Percentiles rank a stretch among this genome's conserved stretches.
phyloP scores from a whole-genome alignment of 345 rosid species.

The Tarenaya hassleriana region DNA sequence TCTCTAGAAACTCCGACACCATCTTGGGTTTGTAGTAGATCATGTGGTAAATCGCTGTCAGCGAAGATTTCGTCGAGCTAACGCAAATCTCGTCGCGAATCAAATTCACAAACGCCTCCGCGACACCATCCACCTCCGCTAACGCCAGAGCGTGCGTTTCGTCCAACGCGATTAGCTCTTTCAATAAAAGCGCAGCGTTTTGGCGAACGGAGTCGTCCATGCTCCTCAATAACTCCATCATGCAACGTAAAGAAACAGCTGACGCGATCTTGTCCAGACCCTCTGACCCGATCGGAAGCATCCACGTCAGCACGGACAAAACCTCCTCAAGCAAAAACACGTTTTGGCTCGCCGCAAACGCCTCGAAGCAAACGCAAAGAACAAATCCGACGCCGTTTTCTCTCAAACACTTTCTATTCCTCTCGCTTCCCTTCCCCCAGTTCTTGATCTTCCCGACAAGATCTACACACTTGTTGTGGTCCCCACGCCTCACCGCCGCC shows the following conservation, averaged over 20 bases:
- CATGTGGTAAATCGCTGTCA: constrained; percentile 40
- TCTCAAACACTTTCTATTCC: constrained; percentile 47
- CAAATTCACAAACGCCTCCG: constrained; percentile 45
- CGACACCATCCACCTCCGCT: constrained; percentile 43
- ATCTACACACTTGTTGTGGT: constrained; percentile 9
- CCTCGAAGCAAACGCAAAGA: constrained; percentile 41
- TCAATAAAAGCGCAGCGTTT: constrained; percentile 50
- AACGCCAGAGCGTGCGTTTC: constrained; percentile 29
- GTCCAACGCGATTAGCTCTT: constrained; percentile 43
- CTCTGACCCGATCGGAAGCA: constrained; percentile 47
- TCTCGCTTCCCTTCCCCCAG: constrained; percentile 48
- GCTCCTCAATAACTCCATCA: constrained; percentile 37
- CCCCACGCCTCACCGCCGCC: constrained; percentile 19
- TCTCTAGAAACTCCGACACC: constrained; percentile 29
- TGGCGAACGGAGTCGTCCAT: constrained; percentile 48
- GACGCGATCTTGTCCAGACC: constrained; percentile 37
- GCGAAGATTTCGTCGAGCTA: constrained; percentile 44
- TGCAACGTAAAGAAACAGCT: constrained; percentile 32
- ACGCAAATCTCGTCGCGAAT: constrained; percentile 53
- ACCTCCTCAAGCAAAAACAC: constrained; percentile 44
- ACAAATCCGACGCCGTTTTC: constrained; percentile 38
- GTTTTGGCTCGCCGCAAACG: constrained; percentile 28
- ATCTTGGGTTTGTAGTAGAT: constrained; percentile 26
- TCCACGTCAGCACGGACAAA: constrained; percentile 43
- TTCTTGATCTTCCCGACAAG: constrained; percentile 39